These are phyloP conservation scores for Xerocomus nothofagi DNA, from an alignment of 1,284 basidiomycete species.

Conservation along the genomic window DNA sequence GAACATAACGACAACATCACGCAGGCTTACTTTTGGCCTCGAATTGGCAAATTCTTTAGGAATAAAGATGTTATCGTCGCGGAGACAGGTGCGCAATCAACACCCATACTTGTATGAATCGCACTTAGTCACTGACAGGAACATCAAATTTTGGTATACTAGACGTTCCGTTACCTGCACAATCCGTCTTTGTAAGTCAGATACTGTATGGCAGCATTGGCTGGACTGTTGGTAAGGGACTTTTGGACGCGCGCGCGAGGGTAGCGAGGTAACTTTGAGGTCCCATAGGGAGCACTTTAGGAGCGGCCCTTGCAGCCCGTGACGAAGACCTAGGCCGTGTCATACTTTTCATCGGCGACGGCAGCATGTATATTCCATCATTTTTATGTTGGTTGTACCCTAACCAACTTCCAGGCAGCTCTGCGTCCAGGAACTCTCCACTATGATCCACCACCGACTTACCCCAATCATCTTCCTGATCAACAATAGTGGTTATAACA, in stretches of 20 bases:
- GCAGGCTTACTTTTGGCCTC: constrained; percentile 87
- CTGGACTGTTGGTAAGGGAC: constrained; percentile 71
- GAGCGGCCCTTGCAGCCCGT: constrained; percentile 76
- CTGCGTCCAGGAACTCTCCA: constrained; percentile 75
- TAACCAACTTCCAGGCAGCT: constrained; percentile 51
- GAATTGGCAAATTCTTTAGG: constrained; percentile 76
- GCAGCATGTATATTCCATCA: constrained; percentile 57
- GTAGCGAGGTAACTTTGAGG: constrained; percentile 15
- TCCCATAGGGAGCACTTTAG: constrained; percentile 57
- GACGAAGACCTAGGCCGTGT: constrained; percentile 66
- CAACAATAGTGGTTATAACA: constrained; percentile 89
- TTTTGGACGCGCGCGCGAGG: constrained; percentile 15
- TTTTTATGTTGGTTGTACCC: background rate
- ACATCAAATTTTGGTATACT: constrained; percentile 75
- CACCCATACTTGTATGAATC: background rate
- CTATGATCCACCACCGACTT: constrained; percentile 69
- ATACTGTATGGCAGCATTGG: constrained; percentile 88
- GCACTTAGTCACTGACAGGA: constrained; percentile 30
- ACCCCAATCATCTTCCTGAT: constrained; percentile 84
- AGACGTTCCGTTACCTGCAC: constrained; percentile 72
- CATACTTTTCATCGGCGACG: constrained; percentile 87
- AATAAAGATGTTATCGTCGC: constrained; percentile 78
- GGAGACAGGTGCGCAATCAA: constrained; percentile 66
- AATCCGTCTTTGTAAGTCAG: constrained; percentile 69
- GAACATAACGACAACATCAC: constrained; percentile 57